Evolutionary conservation across 768 basidiomycete species (phyloP).

Genomic region (Leccinellum luteum): DNA sequence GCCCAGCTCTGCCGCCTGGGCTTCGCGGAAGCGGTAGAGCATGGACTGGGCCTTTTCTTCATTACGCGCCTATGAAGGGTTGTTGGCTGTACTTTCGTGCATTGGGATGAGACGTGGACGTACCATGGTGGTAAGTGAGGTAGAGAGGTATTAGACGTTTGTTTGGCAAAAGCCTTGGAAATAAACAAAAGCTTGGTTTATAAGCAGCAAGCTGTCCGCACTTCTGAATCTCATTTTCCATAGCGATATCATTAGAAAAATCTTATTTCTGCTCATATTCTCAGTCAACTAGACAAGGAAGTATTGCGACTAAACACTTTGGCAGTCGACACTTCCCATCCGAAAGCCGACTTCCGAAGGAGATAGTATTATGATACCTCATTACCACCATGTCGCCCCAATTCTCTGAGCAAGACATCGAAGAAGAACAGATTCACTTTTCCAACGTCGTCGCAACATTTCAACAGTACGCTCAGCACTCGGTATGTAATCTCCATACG

Average conservation of each 20-base stretch:
- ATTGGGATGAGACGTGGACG: not conserved
- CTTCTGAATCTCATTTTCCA: too few species aligned
- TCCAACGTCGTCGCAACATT: conserved; percentile 74
- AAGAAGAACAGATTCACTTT: conserved; percentile 71
- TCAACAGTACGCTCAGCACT: conserved; percentile 69
- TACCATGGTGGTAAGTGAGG: conserved; percentile 16
- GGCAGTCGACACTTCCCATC: too few species aligned
- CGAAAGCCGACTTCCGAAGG: not conserved
- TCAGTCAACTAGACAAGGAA: too few species aligned
- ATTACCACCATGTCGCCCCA: conserved; percentile 18
- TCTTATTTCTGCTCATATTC: too few species aligned
- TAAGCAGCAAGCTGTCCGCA: too few species aligned
- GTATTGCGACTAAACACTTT: too few species aligned
- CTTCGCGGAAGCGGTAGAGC: conserved; percentile 94
- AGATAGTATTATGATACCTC: not conserved
- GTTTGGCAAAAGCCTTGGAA: conserved; percentile 28
- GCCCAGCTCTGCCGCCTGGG: conserved; percentile 93
- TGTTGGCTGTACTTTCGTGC: not conserved
- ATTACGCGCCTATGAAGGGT: conserved; percentile 78
- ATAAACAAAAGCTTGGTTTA: conserved; percentile 16
- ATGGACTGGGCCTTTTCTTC: conserved; percentile 97
- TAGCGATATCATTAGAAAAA: too few species aligned
- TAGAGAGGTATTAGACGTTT: not conserved
- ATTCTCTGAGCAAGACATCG: conserved; percentile 34
- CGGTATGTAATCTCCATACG: conserved; percentile 29